Conservation (phyloP, 1,284 basidiomycete species). For the Microbotryum violaceum region DNA sequence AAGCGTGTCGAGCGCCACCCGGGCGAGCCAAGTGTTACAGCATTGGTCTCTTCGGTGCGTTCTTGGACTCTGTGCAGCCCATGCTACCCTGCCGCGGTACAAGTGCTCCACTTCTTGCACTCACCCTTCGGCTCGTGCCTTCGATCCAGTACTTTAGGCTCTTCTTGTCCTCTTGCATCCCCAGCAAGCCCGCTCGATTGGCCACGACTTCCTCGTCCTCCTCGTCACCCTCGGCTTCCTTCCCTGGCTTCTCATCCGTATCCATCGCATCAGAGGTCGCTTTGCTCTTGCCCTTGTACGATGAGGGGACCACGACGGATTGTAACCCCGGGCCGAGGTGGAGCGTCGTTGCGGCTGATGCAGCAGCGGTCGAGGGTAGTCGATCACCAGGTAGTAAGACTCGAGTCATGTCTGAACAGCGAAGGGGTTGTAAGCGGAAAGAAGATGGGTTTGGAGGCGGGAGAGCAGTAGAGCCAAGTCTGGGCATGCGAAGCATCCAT, state of each 20-base stretch:
- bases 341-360: slow-evolving; percentile 1
- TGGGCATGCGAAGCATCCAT: too few species aligned
- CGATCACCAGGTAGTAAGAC: slow-evolving; percentile 25
- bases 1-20: neutral
- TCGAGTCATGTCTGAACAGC: neutral
- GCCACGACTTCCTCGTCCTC: slow-evolving; percentile 7
- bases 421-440: neutral
- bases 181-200: slow-evolving; percentile 21
- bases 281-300: slow-evolving; percentile 7
- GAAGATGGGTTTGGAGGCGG: too few species aligned
- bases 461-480: too few species aligned
- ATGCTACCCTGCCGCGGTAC: neutral
- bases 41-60: neutral
- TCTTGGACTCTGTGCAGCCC: neutral
- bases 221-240: neutral
- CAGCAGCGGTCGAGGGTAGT: slow-evolving; percentile 8
- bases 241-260: neutral
- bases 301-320: neutral
- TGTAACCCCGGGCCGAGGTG: slow-evolving; percentile 29
- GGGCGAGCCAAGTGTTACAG: too few species aligned
- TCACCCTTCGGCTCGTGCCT: slow-evolving; percentile 11
- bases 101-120: neutral
- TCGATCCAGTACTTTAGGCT: slow-evolving; percentile 25
- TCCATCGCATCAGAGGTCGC: neutral
- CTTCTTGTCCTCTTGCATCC: slow-evolving; percentile 8